Evolutionary conservation across 2,329 filamentous ascomycete species (phyloP), one percentile per base, ranked within the genome.

Genomic region (Penicillium fuscoglaucum): DNA sequence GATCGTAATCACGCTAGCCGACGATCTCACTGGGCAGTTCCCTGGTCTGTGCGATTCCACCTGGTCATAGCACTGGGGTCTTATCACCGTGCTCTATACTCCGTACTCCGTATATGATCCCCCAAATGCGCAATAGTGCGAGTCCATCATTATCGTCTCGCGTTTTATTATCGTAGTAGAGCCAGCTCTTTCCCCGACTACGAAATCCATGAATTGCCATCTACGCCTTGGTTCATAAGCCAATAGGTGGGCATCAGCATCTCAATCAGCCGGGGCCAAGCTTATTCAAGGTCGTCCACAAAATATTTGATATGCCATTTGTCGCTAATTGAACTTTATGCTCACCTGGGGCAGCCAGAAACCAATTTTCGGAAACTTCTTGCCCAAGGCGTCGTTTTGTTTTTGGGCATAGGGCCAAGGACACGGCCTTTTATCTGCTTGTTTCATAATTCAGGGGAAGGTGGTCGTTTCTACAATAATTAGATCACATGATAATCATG

Each of bases 1-100:
- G 60, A 65, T 62, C 58, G 59, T 46, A 64, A 64, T 62, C 61
- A 64, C 55, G 45, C 53, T 52, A 56, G 26, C 12, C 13, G 17
- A 19, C 43, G 26, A 45, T 45, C 43, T 45, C 17, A 45, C 43
- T 19, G 9, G 15, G n/a, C 17, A 45, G 43, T 29, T 45, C 5
- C 43, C 26, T 45, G n/a, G 43, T 28, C 43, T 45, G 26, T 29
- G 43, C 10, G 26, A n/a, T 29, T n/a, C 13, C 8, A 15, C 41
- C 40, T 26, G 41, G 9, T 26, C 21, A 44, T 44, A 43, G 21
- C 40, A 24, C 41, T 6, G 7, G 21, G 7, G 15, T 17, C 26
- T 45, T 45, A 6, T 28, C 13, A n/a, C 2, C 17, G 9, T n/a
- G 4, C 12, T 28, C 43, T 28, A 28, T 45, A 26, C 24, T 26